Evolutionary conservation across 2,329 filamentous ascomycete species (phyloP), one percentile per base, ranked within the genome.

Genomic region (Botryosphaeria dothidea): DNA sequence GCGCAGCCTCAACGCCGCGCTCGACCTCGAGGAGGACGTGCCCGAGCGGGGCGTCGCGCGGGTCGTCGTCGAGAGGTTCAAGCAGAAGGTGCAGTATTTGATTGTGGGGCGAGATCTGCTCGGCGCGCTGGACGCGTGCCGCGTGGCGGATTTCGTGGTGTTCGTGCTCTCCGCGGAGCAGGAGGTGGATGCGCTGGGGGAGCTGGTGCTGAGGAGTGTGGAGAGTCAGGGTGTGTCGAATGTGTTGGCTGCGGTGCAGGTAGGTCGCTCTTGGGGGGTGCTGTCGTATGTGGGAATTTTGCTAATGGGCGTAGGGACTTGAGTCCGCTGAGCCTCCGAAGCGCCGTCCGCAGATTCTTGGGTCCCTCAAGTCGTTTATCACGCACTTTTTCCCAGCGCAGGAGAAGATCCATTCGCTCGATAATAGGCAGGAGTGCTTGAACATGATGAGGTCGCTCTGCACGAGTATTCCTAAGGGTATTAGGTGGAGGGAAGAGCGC

Each of bases 141-240:
- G 92, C 64, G 85, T 92, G 19, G 93, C 95, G 41, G 95, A 99
- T 77, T 98, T 96, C 76, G 91, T 99, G 13, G 79, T 98, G 7
- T 88, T 98, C 67, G 83, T 97, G 15, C 80, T 99, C 3, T 96
- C 93, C 3, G 88, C 93, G 21, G 85, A 90, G 49, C 86, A 92
- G 67, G 92, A 97, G 77, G 91, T 96, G 6, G 94, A 97, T 71
- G 85, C 89, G 57, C 80, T 93, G 45, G 94, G 93, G 68, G 93
- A 98, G 78, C 81, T 92, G 71, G 89, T 98, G 65, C 82, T 99
- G 67, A 88, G 92, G 71, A 90, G 91, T 54, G 89, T 98, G 34
- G 93, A 97, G 80, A 92, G 92, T 71, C 95, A 99, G 80, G 95
- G 95, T 72, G 88, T 99, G 69, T 97, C 94, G 0, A 98, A 93